Percentiles rank a stretch among this genome's conserved stretches.
phyloP scores from a whole-genome alignment of 768 basidiomycete species.

The Leccinum disarticulatum region DNA sequence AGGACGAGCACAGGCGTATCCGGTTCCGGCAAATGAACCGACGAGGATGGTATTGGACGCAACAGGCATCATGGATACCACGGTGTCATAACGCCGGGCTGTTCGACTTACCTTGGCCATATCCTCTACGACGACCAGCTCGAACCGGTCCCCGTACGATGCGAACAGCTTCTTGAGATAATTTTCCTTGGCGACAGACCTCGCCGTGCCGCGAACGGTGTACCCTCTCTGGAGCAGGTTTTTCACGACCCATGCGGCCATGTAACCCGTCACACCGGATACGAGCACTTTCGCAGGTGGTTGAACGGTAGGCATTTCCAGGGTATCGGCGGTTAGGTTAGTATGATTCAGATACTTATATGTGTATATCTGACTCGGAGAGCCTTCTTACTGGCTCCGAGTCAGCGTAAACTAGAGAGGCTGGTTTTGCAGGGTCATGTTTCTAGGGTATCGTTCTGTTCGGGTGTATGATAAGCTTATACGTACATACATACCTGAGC shows the following conservation, averaged over 20 bases:
- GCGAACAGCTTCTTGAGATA: conserved; percentile 56
- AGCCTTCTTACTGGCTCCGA: no score
- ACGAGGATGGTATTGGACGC: not conserved
- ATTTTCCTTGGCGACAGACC: conserved; percentile 57
- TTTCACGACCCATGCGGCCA: conserved; percentile 49
- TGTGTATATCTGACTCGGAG: no score
- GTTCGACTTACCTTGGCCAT: conserved; percentile 49
- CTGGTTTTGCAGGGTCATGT: no score
- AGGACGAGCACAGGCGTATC: not conserved
- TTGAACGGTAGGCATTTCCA: conserved; percentile 24
- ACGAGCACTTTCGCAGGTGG: conserved; percentile 32
- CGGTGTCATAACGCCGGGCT: not conserved
- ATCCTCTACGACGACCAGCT: conserved; percentile 67
- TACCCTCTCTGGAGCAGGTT: conserved; percentile 61
- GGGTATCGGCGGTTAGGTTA: not conserved
- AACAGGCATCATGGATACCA: not conserved
- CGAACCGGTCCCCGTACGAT: conserved; percentile 55
- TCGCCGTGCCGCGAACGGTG: conserved; percentile 63
- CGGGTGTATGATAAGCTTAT: no score
- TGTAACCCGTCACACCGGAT: conserved; percentile 21
- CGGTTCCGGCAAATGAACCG: not conserved
- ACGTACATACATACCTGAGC: no score
- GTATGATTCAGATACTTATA: no score
- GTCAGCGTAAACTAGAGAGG: no score
- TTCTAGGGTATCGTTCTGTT: no score